phyloP scores from a whole-genome alignment of 2,329 filamentous ascomycete species.

The Anisogramma anomala region DNA sequence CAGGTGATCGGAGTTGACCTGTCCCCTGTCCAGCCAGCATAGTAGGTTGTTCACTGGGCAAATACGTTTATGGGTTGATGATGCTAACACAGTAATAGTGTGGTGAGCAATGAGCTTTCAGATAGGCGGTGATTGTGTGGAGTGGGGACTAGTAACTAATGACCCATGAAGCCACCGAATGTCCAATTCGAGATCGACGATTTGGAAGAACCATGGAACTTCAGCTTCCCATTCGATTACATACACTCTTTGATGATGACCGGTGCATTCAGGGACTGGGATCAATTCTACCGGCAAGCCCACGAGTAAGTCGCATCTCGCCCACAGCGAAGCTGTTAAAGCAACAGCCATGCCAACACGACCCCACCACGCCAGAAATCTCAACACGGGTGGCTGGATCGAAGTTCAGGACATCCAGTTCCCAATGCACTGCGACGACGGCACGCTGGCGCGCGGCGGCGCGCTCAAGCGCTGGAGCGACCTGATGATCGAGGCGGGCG shows the following conservation, averaged over 20 bases:
- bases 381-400: conserved; percentile 18
- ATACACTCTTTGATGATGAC: conserved; percentile 21
- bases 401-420: conserved; percentile 23
- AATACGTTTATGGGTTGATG: background rate
- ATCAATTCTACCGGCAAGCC: conserved; percentile 17
- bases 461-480: conserved; percentile 20
- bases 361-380: conserved; percentile 14
- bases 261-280: conserved; percentile 20
- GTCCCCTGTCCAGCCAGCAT: conserved; percentile 19
- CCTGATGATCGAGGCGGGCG: conserved; percentile 22
- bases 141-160: conserved; percentile 8
- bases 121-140: too few species aligned
- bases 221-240: conserved; percentile 20
- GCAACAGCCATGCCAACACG: background rate
- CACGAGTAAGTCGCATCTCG: conserved; percentile 16
- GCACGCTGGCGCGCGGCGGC: conserved; percentile 18
- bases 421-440: conserved; percentile 22
- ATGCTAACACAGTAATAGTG: conserved; percentile 7
- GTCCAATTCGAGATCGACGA: conserved; percentile 21
- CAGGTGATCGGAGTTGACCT: conserved; percentile 20
- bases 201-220: conserved; percentile 21
- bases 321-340: too few species aligned
- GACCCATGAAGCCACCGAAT: conserved; percentile 16
- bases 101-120: conserved; percentile 7
- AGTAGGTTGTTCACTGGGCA: conserved; percentile 11